These are phyloP conservation scores for Rhodotorula sp. DNA, from an alignment of 1,284 basidiomycete genomes.

Conservation along the genomic window DNA sequence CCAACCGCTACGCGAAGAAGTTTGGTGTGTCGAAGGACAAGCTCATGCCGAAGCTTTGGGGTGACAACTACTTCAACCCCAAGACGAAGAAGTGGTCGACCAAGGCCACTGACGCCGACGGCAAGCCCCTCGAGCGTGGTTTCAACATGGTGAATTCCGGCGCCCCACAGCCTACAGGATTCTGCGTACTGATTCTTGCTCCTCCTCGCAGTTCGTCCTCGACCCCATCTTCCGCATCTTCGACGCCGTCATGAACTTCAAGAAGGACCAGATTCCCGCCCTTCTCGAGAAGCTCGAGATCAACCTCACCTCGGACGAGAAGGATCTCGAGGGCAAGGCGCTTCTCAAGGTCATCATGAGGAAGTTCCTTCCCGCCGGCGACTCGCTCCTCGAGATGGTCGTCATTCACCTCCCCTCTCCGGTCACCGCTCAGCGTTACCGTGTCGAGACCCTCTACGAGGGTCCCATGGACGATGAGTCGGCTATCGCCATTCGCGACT, in stretches of 20 bases:
- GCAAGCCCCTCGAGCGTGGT: constrained; percentile 71
- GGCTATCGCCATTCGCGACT: constrained; percentile 97
- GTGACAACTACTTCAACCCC: constrained; percentile 99
- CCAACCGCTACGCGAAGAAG: constrained; percentile 92
- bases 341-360: constrained; percentile 99
- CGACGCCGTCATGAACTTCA: constrained; percentile 99
- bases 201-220: constrained; percentile 90
- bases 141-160: constrained; percentile 50
- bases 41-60: constrained; percentile 90
- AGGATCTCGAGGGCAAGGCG: constrained; percentile 92
- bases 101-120: constrained; percentile 71
- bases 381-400: constrained; percentile 99
- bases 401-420: constrained; percentile 98
- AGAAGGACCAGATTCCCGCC: constrained; percentile 80
- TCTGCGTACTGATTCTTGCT: background rate
- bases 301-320: constrained; percentile 85
- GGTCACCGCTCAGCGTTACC: constrained; percentile 93
- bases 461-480: constrained; percentile 99
- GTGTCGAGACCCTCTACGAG: constrained; percentile 99
- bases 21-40: constrained; percentile 89
- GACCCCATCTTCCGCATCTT: constrained; percentile 99
- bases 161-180: background rate
- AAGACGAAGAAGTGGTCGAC: constrained; percentile 96
- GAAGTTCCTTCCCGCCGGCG: constrained; percentile 99
- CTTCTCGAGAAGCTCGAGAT: constrained; percentile 98